A percentile compares a stretch with the other conserved stretches of the same genome.
Evolutionary conservation across 139 green algal genomes (phyloP).

Genomic region (Chlorella sp.): DNA sequence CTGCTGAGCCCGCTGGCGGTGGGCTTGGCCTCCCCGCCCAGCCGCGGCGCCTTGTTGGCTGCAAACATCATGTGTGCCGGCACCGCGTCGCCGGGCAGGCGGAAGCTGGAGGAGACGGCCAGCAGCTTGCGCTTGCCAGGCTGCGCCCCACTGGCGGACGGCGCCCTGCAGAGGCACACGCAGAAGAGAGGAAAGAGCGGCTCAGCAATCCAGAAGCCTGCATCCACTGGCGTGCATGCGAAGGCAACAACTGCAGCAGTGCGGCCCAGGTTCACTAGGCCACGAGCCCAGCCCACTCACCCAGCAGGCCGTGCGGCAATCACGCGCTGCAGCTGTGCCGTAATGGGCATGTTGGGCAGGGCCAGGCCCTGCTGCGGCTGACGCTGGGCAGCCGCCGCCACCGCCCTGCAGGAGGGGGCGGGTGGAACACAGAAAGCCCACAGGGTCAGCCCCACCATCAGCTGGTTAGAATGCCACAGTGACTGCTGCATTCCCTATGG

Average conservation of each 20-base stretch:
- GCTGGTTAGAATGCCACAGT: too few relatives aligned
- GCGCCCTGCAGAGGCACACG: not conserved
- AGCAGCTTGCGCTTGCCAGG: conserved; percentile 40
- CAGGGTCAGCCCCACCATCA: too few relatives aligned
- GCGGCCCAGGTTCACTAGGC: too few relatives aligned
- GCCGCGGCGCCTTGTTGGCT: conserved; percentile 22
- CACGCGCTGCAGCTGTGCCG: conserved; percentile 13
- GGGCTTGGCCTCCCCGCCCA: not conserved
- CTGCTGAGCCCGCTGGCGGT: not conserved
- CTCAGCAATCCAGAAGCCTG: too few relatives aligned
- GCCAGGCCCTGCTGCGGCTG: not conserved
- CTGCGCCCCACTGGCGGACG: not conserved
- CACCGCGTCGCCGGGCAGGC: conserved; percentile 22
- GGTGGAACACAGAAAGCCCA: too few relatives aligned
- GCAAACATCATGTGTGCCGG: conserved; percentile 22
- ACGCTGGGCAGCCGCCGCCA: not conserved
- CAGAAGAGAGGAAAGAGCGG: not conserved
- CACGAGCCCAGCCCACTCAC: not conserved
- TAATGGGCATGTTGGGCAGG: conserved; percentile 13
- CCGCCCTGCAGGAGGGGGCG: not conserved
- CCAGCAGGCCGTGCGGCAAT: not conserved
- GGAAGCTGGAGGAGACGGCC: conserved; percentile 10
- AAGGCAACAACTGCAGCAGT: too few relatives aligned
- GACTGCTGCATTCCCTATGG: too few relatives aligned
- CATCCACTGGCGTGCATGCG: not conserved